Evolutionary conservation across 2,329 filamentous ascomycete genomes (phyloP).

Genomic region (Xylaria sp.): DNA sequence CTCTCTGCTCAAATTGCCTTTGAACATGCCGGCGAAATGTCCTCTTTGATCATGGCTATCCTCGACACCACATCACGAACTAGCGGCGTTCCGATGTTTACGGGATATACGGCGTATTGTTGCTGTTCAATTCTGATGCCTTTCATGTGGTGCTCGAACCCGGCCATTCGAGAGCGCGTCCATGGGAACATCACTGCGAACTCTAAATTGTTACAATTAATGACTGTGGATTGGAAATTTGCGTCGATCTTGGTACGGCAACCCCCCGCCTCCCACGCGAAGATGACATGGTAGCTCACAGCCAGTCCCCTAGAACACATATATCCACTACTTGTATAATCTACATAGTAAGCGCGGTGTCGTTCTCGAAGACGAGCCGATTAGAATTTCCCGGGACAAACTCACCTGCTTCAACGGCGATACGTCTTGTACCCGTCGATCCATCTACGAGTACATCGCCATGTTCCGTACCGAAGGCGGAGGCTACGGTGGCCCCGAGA

Average conservation of each 20-base stretch:
- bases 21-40: slow-evolving; percentile 20
- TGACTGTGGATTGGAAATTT: slow-evolving; percentile 26
- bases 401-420: neutral
- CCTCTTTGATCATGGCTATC: slow-evolving; percentile 9
- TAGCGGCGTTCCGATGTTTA: too few relatives aligned
- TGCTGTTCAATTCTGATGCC: slow-evolving; percentile 18
- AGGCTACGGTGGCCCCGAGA: slow-evolving; percentile 19
- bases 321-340: slow-evolving; percentile 13
- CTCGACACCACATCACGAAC: neutral
- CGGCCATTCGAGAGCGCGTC: slow-evolving; percentile 4
- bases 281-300: neutral
- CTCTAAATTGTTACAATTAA: slow-evolving; percentile 20
- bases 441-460: slow-evolving; percentile 12
- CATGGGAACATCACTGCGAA: slow-evolving; percentile 16
- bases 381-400: neutral
- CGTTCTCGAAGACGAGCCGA: neutral
- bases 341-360: slow-evolving; percentile 9
- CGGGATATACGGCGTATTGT: slow-evolving; percentile 12
- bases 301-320: neutral
- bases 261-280: too few relatives aligned
- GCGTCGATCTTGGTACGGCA: slow-evolving; percentile 12
- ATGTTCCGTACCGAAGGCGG: slow-evolving; percentile 20
- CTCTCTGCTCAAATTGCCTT: slow-evolving; percentile 19
- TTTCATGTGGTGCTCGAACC: slow-evolving; percentile 21
- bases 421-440: neutral